Conservation (phyloP, 2,329 filamentous ascomycete genomes). For the Biscogniauxia marginata region DNA sequence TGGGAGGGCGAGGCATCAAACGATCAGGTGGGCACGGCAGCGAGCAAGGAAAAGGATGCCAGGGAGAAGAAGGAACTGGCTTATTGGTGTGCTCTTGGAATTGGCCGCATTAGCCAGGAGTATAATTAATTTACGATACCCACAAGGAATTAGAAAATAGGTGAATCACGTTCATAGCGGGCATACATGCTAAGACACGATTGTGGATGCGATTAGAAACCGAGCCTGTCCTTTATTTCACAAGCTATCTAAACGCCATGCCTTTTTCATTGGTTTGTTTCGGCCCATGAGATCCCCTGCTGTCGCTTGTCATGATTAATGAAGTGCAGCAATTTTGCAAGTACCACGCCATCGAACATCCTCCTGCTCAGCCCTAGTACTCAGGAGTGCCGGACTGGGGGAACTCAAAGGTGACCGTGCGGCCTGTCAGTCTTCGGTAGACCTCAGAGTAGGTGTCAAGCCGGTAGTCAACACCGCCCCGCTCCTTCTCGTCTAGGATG, state of each 20-base stretch:
- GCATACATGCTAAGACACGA: neutral
- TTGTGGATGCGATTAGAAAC: conserved; percentile 21
- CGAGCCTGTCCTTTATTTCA: conserved; percentile 40
- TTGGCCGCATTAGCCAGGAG: conserved; percentile 71
- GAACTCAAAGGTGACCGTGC: conserved; percentile 98
- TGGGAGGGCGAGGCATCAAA: conserved; percentile 72
- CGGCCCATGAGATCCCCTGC: conserved; percentile 29
- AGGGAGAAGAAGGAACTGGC: conserved; percentile 84
- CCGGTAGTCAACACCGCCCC: conserved; percentile 97
- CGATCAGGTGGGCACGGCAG: conserved; percentile 59
- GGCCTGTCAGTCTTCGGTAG: conserved; percentile 96
- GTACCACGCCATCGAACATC: conserved; percentile 24
- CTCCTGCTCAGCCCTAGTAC: conserved; percentile 61
- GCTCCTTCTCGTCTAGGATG: conserved; percentile 99
- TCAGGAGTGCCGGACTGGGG: conserved; percentile 77
- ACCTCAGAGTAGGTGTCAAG: conserved; percentile 99
- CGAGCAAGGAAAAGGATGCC: conserved; percentile 55
- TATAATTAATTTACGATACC: conserved; percentile 42
- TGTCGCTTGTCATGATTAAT: conserved; percentile 27
- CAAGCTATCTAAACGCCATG: conserved; percentile 54
- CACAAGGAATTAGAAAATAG: conserved; percentile 12
- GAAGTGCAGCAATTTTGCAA: conserved; percentile 21
- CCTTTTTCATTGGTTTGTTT: conserved; percentile 35
- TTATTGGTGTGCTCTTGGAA: conserved; percentile 92
- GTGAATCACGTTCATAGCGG: neutral